A percentile compares a stretch with the other conserved stretches of the same genome.
Evolutionary conservation across 495 filamentous ascomycete species (phyloP).

Genomic region (Chaetomium fimeti): DNA sequence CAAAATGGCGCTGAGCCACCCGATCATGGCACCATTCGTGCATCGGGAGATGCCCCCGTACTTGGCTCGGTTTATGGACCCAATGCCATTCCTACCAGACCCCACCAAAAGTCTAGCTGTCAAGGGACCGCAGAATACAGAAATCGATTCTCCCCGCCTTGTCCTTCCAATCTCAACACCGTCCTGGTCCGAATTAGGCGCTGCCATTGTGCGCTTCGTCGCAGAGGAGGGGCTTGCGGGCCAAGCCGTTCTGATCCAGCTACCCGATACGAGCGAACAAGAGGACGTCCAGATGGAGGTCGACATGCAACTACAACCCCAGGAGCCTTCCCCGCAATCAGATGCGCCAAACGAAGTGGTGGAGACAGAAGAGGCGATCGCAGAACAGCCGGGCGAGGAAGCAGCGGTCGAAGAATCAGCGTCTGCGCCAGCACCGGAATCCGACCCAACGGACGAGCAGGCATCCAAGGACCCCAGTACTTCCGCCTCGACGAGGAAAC

Average conservation of each 20-base stretch:
- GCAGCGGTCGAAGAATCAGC: constrained; percentile 14
- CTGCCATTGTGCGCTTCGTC: constrained; percentile 37
- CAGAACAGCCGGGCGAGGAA: constrained; percentile 22
- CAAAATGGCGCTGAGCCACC: constrained; percentile 64
- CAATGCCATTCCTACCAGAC: constrained; percentile 71
- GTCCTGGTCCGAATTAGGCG: constrained; percentile 48
- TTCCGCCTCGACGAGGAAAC: constrained; percentile 52
- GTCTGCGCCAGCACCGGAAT: constrained; percentile 9
- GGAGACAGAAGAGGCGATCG: constrained; percentile 15
- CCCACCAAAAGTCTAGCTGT: constrained; percentile 41
- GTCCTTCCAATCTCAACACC: constrained; percentile 32
- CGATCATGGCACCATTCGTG: constrained; percentile 59
- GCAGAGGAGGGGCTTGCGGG: constrained; percentile 36
- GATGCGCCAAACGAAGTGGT: constrained; percentile 6
- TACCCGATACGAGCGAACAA: constrained; percentile 37
- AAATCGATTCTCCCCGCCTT: constrained; percentile 58
- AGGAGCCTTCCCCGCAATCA: constrained; percentile 10
- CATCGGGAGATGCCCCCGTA: constrained; percentile 62
- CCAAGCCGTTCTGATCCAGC: constrained; percentile 36
- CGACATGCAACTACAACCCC: constrained; percentile 36
- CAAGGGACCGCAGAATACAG: constrained; percentile 32
- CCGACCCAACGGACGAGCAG: constrained; percentile 23
- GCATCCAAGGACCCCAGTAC: constrained; percentile 33
- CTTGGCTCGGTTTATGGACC: constrained; percentile 68
- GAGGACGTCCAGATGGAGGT: constrained; percentile 43